These are phyloP conservation scores for Magnaporthales sp. DNA, from an alignment of 2,329 filamentous ascomycete species.

Conservation along the genomic window DNA sequence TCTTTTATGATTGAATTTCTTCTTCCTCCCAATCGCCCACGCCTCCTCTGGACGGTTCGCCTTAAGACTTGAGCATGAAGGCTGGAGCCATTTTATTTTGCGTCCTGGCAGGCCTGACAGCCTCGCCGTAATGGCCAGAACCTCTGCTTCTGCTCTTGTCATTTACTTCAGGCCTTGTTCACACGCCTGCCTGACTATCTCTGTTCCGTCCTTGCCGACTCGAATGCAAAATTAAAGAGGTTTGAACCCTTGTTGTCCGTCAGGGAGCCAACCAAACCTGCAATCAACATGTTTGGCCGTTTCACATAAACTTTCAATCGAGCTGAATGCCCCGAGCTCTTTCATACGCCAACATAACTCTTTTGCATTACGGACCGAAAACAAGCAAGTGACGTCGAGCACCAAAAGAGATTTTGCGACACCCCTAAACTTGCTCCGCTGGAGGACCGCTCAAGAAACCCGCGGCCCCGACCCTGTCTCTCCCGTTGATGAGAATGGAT, in stretches of 20 bases:
- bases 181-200: background rate
- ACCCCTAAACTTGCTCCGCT: constrained; percentile 1
- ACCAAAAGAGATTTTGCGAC: background rate
- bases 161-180: background rate
- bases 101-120: background rate
- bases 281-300: background rate
- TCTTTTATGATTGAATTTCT: background rate
- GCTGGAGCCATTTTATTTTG: background rate
- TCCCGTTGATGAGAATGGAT: constrained; percentile 1
- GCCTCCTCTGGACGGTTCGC: background rate
- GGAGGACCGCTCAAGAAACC: background rate
- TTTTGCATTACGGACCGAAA: background rate
- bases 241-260: background rate
- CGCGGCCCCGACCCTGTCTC: background rate
- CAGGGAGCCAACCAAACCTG: background rate
- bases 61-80: background rate
- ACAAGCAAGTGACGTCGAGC: background rate
- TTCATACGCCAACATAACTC: background rate
- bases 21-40: background rate
- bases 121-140: background rate
- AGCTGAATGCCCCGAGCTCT: background rate
- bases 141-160: background rate
- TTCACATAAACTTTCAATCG: too few relatives aligned
- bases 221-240: background rate
- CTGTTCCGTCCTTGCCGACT: background rate